These are phyloP conservation scores for Speleostelium caveatum DNA, from an alignment of 78 protist genomes.

Conservation along the genomic window DNA sequence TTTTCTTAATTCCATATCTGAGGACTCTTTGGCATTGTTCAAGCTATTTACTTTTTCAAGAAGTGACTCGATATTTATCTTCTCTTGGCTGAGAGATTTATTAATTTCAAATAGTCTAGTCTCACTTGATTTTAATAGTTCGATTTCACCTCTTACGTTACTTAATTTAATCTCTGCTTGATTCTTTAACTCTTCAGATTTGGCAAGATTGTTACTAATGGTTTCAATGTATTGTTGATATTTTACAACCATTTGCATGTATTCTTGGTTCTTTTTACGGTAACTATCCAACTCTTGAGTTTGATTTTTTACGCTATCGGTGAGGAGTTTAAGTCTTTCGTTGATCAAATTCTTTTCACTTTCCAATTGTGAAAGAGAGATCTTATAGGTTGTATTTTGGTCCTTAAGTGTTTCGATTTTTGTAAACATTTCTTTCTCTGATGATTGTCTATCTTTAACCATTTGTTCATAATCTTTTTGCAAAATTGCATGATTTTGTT, in stretches of 20 bases:
- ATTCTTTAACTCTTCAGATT: conserved; percentile 5
- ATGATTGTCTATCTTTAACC: conserved; percentile 6
- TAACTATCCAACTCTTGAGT: conserved; percentile 22
- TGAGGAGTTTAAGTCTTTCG: conserved; percentile 11
- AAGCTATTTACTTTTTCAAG: conserved; percentile 30
- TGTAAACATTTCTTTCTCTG: conserved; percentile 9
- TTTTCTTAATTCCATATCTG: conserved; percentile 35
- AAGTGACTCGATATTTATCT: conserved; percentile 15
- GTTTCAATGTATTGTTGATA: conserved; percentile 52
- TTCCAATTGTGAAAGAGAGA: conserved; percentile 8
- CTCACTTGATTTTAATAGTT: conserved; percentile 23
- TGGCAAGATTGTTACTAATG: background rate
- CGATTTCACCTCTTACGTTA: conserved; percentile 37
- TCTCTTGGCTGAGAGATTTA: conserved; percentile 23
- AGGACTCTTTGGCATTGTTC: conserved; percentile 45
- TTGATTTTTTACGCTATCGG: background rate
- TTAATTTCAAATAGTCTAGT: conserved; percentile 39
- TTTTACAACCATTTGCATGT: conserved; percentile 18
- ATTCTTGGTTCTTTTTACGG: conserved; percentile 46
- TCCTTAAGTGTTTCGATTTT: conserved; percentile 41
- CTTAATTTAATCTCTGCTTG: conserved; percentile 28
- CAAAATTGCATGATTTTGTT: background rate
- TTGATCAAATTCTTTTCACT: conserved; percentile 8
- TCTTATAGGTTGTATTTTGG: conserved; percentile 7
- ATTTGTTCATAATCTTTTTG: conserved; percentile 59